phyloP scores from a whole-genome alignment of 2,329 filamentous ascomycete species.

The Penicillium verrucosum region DNA sequence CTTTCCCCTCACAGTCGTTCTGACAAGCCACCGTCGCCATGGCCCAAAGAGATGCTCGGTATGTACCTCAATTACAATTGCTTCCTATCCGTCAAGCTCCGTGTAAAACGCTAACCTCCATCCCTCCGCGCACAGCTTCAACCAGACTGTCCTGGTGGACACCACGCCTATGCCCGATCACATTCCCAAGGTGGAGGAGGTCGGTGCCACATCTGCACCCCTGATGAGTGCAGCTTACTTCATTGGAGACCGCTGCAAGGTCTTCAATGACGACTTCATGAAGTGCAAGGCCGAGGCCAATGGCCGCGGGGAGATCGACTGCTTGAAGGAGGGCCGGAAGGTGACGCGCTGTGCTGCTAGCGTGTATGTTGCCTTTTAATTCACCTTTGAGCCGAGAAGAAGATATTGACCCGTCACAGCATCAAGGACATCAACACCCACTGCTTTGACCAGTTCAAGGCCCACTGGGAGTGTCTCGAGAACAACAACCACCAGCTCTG shows the following conservation, averaged over 20 bases:
- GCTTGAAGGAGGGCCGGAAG: conserved; percentile 91
- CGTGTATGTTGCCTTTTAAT: conserved; percentile 65
- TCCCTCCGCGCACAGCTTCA: conserved; percentile 66
- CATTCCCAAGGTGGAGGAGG: conserved; percentile 89
- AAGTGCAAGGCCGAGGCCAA: conserved; percentile 96
- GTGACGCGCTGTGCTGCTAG: conserved; percentile 95
- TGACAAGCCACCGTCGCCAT: conserved; percentile 26
- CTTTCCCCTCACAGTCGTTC: conserved; percentile 13
- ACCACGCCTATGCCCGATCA: conserved; percentile 89
- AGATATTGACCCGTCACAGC: conserved; percentile 46
- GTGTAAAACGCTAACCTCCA: conserved; percentile 19
- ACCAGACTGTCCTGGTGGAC: conserved; percentile 89
- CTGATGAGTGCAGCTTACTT: conserved; percentile 91
- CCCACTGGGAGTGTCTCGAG: conserved; percentile 93
- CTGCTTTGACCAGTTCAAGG: conserved; percentile 85
- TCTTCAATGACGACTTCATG: conserved; percentile 99
- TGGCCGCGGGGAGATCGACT: conserved; percentile 87
- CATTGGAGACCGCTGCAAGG: conserved; percentile 89
- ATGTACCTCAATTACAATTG: conserved; percentile 9
- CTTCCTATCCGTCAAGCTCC: background rate
- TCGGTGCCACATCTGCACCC: conserved; percentile 89
- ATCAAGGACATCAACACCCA: conserved; percentile 94
- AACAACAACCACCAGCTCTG: conserved; percentile 97
- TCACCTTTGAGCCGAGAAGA: background rate
- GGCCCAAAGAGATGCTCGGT: conserved; percentile 34